phyloP scores from a whole-genome alignment of 768 basidiomycete species.

The Gloeopeniophorella convolvens region DNA sequence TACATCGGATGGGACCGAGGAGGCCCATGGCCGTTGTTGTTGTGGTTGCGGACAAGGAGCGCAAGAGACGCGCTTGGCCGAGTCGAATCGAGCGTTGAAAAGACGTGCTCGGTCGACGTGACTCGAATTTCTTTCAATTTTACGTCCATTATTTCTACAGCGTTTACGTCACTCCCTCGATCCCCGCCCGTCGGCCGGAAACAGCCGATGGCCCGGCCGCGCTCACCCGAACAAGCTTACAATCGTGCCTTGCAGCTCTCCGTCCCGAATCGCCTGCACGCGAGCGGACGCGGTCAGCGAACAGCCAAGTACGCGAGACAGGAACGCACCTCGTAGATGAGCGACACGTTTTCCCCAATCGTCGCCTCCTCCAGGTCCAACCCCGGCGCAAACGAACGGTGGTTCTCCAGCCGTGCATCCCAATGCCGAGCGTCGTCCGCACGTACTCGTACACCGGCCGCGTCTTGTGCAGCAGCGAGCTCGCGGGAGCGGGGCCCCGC shows the following conservation, averaged over 20 bases:
- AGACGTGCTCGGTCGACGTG: too few relatives aligned
- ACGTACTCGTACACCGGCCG: constrained; percentile 74
- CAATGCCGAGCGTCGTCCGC: constrained; percentile 57
- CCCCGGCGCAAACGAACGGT: constrained; percentile 51
- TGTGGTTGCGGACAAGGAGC: not conserved
- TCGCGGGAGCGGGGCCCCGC: constrained; percentile 61
- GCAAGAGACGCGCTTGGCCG: too few relatives aligned
- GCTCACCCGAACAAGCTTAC: constrained; percentile 39
- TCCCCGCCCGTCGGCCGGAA: too few relatives aligned
- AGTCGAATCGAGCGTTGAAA: too few relatives aligned
- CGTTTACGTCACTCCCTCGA: too few relatives aligned
- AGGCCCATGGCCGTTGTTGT: constrained; percentile 9
- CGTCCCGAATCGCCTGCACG: constrained; percentile 54
- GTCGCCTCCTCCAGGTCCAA: constrained; percentile 61
- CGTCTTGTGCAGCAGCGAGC: constrained; percentile 57
- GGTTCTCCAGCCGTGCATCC: constrained; percentile 79
- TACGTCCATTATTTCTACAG: too few relatives aligned
- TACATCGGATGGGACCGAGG: constrained; percentile 11
- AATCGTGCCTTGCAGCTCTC: constrained; percentile 52
- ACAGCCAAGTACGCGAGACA: not conserved
- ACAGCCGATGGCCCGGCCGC: too few relatives aligned
- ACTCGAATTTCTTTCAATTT: not conserved
- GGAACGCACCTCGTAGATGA: constrained; percentile 58
- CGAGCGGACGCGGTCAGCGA: not conserved
- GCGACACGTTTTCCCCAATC: constrained; percentile 62